A percentile compares a stretch with the other conserved stretches of the same genome.
Conservation (phyloP, 2,329 filamentous ascomycete genomes). For the Sordariomycetes sp. region DNA sequence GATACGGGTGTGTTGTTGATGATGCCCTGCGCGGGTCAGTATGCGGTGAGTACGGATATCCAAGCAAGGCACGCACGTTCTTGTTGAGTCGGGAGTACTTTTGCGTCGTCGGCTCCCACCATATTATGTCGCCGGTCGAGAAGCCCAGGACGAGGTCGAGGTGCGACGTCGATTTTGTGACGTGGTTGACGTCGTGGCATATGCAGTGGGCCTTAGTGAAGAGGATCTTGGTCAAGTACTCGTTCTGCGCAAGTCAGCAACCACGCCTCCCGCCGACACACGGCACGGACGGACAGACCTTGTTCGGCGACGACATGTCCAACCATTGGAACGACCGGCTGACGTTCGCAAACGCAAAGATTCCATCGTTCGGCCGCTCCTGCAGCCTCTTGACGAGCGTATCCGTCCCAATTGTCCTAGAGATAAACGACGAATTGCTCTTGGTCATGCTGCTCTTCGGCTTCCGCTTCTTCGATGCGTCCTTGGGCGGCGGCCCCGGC, state of each 20-base stretch:
- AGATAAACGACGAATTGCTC: slow-evolving; percentile 97
- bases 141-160: slow-evolving; percentile 92
- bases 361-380: slow-evolving; percentile 64
- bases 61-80: slow-evolving; percentile 45
- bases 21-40: slow-evolving; percentile 46
- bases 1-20: slow-evolving; percentile 80
- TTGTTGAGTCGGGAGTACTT: slow-evolving; percentile 95
- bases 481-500: slow-evolving; percentile 47
- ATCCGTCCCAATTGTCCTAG: slow-evolving; percentile 88
- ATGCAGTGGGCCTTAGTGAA: slow-evolving; percentile 95
- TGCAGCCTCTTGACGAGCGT: slow-evolving; percentile 62
- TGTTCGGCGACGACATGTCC: slow-evolving; percentile 64
- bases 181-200: slow-evolving; percentile 80
- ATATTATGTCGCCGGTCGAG: slow-evolving; percentile 92
- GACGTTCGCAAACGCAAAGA: slow-evolving; percentile 90
- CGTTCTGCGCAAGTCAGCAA: slow-evolving; percentile 37
- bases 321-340: slow-evolving; percentile 95
- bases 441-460: slow-evolving; percentile 98
- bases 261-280: not conserved
- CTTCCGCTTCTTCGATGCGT: slow-evolving; percentile 71
- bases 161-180: slow-evolving; percentile 68
- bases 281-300: slow-evolving; percentile 28
- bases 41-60: slow-evolving; percentile 1
- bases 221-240: slow-evolving; percentile 88
- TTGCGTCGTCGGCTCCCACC: slow-evolving; percentile 95